Percentiles rank a stretch among this genome's conserved stretches.
Evolutionary conservation across 139 green algal genomes (phyloP).

Genomic region (Coelastrella sp.): DNA sequence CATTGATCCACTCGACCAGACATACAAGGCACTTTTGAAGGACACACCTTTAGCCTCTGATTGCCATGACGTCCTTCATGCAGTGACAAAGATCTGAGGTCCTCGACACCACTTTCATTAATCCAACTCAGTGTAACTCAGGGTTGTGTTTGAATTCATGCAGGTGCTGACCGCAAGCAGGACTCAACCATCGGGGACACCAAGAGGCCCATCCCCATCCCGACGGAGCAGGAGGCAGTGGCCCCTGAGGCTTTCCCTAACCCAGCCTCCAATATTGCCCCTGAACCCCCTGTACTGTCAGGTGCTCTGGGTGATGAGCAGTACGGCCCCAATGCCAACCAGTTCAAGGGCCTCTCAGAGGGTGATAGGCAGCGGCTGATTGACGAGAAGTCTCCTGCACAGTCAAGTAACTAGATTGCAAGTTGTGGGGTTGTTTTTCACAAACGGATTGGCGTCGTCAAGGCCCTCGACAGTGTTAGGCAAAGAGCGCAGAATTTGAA

Average conservation of each 20-base stretch:
- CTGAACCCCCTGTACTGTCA: constrained; percentile 13
- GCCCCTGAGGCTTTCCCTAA: constrained; percentile 38
- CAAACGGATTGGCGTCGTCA: not conserved
- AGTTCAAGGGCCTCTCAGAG: constrained; percentile 21
- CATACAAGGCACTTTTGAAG: too few species aligned
- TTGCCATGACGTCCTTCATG: too few species aligned
- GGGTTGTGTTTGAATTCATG: too few species aligned
- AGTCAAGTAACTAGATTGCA: constrained; percentile 1
- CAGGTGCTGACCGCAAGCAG: constrained; percentile 1
- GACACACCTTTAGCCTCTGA: too few species aligned
- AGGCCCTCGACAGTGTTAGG: too few species aligned
- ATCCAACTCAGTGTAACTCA: too few species aligned
- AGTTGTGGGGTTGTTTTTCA: not conserved
- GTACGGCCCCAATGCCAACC: not conserved
- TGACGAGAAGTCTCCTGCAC: constrained; percentile 25
- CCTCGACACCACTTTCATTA: too few species aligned
- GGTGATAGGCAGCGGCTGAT: constrained; percentile 18
- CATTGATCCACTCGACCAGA: too few species aligned
- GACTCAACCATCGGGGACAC: constrained; percentile 3
- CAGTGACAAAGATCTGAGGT: too few species aligned
- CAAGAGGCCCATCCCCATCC: constrained; percentile 17
- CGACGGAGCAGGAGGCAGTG: constrained; percentile 39
- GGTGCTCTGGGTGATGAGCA: constrained; percentile 25
- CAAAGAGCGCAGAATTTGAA: too few species aligned
- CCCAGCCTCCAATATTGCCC: not conserved